These are phyloP conservation scores for Ganoderma resinaceum DNA, from an alignment of 1,284 basidiomycete genomes.

Conservation along the genomic window DNA sequence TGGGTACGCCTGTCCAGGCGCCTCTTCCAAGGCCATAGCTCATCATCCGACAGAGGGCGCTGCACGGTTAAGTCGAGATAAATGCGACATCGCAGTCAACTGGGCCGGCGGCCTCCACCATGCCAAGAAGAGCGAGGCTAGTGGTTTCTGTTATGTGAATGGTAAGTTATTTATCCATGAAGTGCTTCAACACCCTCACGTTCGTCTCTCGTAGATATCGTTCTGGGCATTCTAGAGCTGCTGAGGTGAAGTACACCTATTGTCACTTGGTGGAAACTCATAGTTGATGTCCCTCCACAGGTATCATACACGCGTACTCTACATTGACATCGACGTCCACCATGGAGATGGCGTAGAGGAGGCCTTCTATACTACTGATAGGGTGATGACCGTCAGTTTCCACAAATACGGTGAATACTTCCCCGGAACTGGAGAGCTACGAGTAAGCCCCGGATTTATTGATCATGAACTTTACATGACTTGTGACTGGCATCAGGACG, in stretches of 20 bases:
- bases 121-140: constrained; percentile 98
- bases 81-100: constrained; percentile 98
- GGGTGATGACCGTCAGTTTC: constrained; percentile 98
- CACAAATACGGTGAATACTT: constrained; percentile 99
- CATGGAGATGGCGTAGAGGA: constrained; percentile 99
- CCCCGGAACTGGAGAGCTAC: constrained; percentile 96
- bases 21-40: neutral
- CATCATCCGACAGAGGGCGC: constrained; percentile 82
- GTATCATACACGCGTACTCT: constrained; percentile 94
- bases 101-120: constrained; percentile 99
- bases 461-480: constrained; percentile 4
- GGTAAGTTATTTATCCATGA: constrained; percentile 53
- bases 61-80: constrained; percentile 92
- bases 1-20: constrained; percentile 71
- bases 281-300: constrained; percentile 44
- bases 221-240: constrained; percentile 95
- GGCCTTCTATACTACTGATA: constrained; percentile 98
- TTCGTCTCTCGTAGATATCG: constrained; percentile 73
- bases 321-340: constrained; percentile 99
- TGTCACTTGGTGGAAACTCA: neutral
- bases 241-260: constrained; percentile 61
- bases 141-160: constrained; percentile 99
- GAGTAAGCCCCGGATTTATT: constrained; percentile 60
- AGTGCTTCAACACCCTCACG: constrained; percentile 7
- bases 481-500: constrained; percentile 63